Evolutionary conservation across 495 filamentous ascomycete species (phyloP).

Genomic region (Pyrenula massariospora): DNA sequence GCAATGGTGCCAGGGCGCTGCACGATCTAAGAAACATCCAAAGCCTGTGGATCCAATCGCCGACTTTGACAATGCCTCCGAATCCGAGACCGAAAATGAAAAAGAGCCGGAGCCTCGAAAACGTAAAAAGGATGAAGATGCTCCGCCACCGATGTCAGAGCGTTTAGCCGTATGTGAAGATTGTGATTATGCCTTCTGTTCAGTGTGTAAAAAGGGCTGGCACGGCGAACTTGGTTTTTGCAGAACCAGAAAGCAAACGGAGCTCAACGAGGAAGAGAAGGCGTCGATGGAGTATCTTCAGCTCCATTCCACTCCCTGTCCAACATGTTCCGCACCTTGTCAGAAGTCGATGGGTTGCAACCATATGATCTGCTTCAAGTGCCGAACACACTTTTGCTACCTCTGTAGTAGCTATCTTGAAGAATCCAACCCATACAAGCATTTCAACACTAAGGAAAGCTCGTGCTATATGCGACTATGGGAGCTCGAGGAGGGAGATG

Average conservation of each 20-base stretch:
- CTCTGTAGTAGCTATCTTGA: slow-evolving; percentile 82
- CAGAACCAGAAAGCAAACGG: slow-evolving; percentile 44
- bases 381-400: slow-evolving; percentile 89
- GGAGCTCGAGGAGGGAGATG: slow-evolving; percentile 81
- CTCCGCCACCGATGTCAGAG: slow-evolving; percentile 35
- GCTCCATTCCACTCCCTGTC: slow-evolving; percentile 73
- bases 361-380: slow-evolving; percentile 92
- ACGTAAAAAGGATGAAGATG: slow-evolving; percentile 18
- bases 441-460: slow-evolving; percentile 64
- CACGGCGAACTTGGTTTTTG: slow-evolving; percentile 70
- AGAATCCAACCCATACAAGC: slow-evolving; percentile 68
- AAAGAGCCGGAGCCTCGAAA: slow-evolving; percentile 2
- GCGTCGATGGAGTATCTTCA: slow-evolving; percentile 72
- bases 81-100: slow-evolving; percentile 17
- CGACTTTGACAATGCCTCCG: slow-evolving; percentile 35
- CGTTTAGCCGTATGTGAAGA: slow-evolving; percentile 76
- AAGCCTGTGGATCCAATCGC: slow-evolving; percentile 46
- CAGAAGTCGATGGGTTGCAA: slow-evolving; percentile 95
- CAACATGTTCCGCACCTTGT: slow-evolving; percentile 73
- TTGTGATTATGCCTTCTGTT: slow-evolving; percentile 88
- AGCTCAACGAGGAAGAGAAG: slow-evolving; percentile 71
- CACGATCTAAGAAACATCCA: slow-evolving; percentile 65
- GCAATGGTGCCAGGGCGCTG: slow-evolving; percentile 88
- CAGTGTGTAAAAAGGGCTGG: slow-evolving; percentile 63
- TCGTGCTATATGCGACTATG: slow-evolving; percentile 74